Base-by-base conservation (phyloP, 257 asterid species). In the Ballota nigra region DNA sequence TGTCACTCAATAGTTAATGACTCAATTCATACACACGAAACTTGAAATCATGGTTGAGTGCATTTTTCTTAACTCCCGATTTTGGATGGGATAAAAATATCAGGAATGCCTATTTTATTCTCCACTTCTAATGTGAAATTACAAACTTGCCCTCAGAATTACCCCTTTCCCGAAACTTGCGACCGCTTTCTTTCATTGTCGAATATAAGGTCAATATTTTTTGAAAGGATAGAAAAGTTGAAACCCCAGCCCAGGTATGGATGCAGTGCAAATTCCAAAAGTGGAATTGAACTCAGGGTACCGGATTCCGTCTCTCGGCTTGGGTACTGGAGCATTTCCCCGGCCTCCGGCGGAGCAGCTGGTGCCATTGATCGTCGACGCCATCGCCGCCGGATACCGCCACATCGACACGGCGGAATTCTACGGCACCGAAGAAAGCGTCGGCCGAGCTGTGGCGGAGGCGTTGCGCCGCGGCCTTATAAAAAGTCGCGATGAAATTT, bases 321-420 rank as follows among this genome's bases (percentile, higher is more conserved):
- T 82, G 0, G 90, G 87, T 6, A 68, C 81, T 0, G 78, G 52
- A 18, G 20, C 65, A 19, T 2, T 2, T 0, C 66, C 88, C 0
- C 0, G 9, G 33, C 88, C 74, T 19, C 68, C 84, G 52, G 1
- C 49, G 18, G 84, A 87, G 15, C 65, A 83, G 67, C 56, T 85
- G 3, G n/a, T 38, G 53, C 68, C 83, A 2, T 52, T 58, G 24
- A 56, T 81, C 1, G 0, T 81, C 6, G 79, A 81, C 1, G 90
- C 87, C 19, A 66, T 85, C 10, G 75, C 82, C 49, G 75, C 79
- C 12, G 90, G 88, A 1, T 83, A 87, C 77, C 85, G 85, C 63
- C 88, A 87, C 74, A 59, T 87, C 22, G 92, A 87, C 83, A 87
- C 92, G 3, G 86, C 90, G 10, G 19, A 82, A 0, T 0, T 6